phyloP scores from a whole-genome alignment of 306 rosid species.

The Quercus engelmannii region DNA sequence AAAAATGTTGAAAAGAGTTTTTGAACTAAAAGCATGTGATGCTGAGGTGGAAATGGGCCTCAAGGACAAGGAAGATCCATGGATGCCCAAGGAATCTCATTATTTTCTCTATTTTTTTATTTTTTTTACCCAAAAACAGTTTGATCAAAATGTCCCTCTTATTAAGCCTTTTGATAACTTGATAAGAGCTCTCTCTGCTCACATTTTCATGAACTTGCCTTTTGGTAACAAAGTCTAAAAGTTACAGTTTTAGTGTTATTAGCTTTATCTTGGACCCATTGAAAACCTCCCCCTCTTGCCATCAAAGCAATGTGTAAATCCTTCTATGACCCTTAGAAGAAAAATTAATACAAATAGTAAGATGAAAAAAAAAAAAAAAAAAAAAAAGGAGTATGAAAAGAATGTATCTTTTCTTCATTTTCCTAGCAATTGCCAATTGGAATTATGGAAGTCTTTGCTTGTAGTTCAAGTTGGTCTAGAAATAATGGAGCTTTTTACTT shows the following conservation, averaged over 20 bases:
- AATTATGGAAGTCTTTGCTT: too few species aligned
- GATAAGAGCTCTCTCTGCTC: constrained; percentile 73
- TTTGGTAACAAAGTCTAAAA: constrained; percentile 19
- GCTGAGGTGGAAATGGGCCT: constrained; percentile 43
- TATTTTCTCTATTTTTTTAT: not conserved
- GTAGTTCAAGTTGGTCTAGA: too few species aligned
- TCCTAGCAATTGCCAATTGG: not conserved
- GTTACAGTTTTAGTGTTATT: constrained; percentile 28
- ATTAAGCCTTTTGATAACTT: constrained; percentile 26
- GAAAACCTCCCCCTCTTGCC: constrained; percentile 29
- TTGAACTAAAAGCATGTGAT: constrained; percentile 43
- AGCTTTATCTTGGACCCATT: constrained; percentile 31
- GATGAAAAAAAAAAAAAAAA: not conserved
- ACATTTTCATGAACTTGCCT: constrained; percentile 28
- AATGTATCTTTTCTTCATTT: too few species aligned
- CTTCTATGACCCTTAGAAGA: constrained; percentile 42
- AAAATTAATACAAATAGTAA: not conserved
- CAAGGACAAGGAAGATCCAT: constrained; percentile 13
- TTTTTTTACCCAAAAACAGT: not conserved
- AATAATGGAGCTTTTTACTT: not conserved
- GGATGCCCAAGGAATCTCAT: constrained; percentile 19
- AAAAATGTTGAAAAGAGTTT: constrained; percentile 6
- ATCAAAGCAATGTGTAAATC: constrained; percentile 28
- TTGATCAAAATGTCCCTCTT: constrained; percentile 7
- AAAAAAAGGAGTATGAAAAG: not conserved